Base-by-base conservation (phyloP, 2,329 filamentous ascomycete species). In the Ramichloridium luteum region DNA sequence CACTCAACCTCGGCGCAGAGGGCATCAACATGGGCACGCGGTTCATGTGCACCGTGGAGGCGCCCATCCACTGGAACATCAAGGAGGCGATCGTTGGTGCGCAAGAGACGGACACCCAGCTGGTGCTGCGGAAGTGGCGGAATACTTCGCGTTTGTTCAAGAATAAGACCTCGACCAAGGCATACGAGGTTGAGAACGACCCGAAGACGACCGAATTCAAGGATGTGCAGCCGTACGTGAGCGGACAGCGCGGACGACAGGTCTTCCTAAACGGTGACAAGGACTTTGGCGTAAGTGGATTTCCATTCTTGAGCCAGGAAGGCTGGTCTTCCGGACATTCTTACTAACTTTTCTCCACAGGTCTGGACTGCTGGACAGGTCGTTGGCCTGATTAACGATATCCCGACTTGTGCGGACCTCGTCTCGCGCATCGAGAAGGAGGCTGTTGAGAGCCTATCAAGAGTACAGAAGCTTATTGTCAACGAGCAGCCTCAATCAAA, bases 21-120 rank as follows among this genome's bases (percentile, higher is more conserved):
- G 90, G 90, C 41, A 77, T 96, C 62, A 98, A 98, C 62, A 98
- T 98, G 90, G 90, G 90, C 36, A 98, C 90, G 6, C 70, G 90
- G 25, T 98, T 96, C 65, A 92, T 98, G 82, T 88, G 80, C 64
- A 96, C 90, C 0, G 68, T 88, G 27, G 90, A 96, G 60, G 77
- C 86, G 11, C 90, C 90, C 1, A 81, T 98, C 42, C 90, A 98
- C 61, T 56, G 74, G 29, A 93, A 93, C 46, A 84, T 98, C 65
- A 98, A 98, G 70, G 70, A 92, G 57, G 70, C 80, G 45, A 98
- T 98, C 50, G 85, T 94, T 30, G 70, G 74, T 34, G 81, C 86
- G 1, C 70, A 84, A 41, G 90, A 98, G 67, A 85, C 80, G 13
- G 84, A 96, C 57, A 98, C 90, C 0, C 75, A 85, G 44, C 69